Base-by-base conservation (phyloP, 2,329 filamentous ascomycete species). In the Penicillium frequentans region DNA sequence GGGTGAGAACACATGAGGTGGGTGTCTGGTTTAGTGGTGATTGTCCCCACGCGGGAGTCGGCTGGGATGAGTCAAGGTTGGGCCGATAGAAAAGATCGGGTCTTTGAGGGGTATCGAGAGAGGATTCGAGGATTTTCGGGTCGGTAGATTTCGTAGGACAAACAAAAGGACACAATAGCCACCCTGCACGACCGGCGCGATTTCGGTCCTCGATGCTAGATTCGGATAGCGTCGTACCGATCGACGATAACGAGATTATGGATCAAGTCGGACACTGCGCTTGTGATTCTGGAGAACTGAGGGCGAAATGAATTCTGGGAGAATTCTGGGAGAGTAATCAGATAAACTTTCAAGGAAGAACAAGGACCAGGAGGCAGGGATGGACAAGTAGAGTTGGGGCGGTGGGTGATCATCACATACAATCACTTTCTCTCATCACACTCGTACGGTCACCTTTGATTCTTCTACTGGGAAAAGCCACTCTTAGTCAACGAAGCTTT, bases 151-250 rank as follows among this genome's bases (percentile, higher is more conserved):
- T 7, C 49, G 47, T 11, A 46, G 9, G n/a, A 10, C 14, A 47
- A 52, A 37, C 46, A 54, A 49, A 50, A 26, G 16, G 42, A 42
- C 51, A 57, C 51, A 44, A 48, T 52, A 54, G 52, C 59, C 58
- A 55, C 54, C 58, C 60, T 61, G 57, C 56, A 64, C 63, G 61
- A 59, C 59, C 64, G 60, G 63, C 63, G 64, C 57, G 52, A 58
- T 27, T 59, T 54, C 39, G 54, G 29, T 62, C 35, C 33, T 54
- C 43, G 47, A 50, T 42, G 50, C 42, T 29, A 10, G 35, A 39
- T 54, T 47, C 45, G 35, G 37, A 29, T 51, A 54, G 35, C 29
- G 51, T 31, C 49, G 46, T 8, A n/a, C 29, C 21, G 51, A 56
- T 43, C 35, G 49, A 48, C 24, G 58, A 57, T 58, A 42, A 44